Conservation (phyloP, 805 yeast species). For the Candida namnaoensis region DNA sequence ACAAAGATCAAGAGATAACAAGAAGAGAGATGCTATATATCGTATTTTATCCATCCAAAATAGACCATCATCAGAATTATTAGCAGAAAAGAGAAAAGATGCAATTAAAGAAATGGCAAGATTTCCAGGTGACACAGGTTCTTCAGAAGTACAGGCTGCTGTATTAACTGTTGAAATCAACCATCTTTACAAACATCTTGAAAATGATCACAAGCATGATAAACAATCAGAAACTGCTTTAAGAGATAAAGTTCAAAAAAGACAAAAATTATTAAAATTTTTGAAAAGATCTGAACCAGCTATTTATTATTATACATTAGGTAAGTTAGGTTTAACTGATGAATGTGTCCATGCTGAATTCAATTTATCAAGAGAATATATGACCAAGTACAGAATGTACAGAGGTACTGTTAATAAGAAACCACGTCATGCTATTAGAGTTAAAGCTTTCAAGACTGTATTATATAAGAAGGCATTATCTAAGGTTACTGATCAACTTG, state of each 20-base stretch:
- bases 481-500: not conserved
- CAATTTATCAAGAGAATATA: constrained; percentile 66
- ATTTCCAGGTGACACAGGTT: constrained; percentile 86
- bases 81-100: constrained; percentile 46
- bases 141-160: constrained; percentile 95
- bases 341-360: constrained; percentile 72
- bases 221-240: constrained; percentile 57
- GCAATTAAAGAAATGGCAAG: constrained; percentile 80
- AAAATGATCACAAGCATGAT: constrained; percentile 64
- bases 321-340: constrained; percentile 83
- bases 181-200: constrained; percentile 65
- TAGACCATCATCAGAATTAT: constrained; percentile 48
- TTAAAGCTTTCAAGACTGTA: not conserved
- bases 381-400: constrained; percentile 69
- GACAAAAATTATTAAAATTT: constrained; percentile 78
- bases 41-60: constrained; percentile 73
- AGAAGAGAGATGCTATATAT: constrained; percentile 56
- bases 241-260: constrained; percentile 79
- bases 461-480: not conserved
- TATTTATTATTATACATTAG: constrained; percentile 77
- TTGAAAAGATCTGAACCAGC: constrained; percentile 75
- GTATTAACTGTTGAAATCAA: constrained; percentile 75
- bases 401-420: not conserved
- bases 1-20: constrained; percentile 33
- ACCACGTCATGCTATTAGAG: not conserved